Base-by-base conservation (phyloP, 2,329 filamentous ascomycete species). In the Colletotrichum camelliae region DNA sequence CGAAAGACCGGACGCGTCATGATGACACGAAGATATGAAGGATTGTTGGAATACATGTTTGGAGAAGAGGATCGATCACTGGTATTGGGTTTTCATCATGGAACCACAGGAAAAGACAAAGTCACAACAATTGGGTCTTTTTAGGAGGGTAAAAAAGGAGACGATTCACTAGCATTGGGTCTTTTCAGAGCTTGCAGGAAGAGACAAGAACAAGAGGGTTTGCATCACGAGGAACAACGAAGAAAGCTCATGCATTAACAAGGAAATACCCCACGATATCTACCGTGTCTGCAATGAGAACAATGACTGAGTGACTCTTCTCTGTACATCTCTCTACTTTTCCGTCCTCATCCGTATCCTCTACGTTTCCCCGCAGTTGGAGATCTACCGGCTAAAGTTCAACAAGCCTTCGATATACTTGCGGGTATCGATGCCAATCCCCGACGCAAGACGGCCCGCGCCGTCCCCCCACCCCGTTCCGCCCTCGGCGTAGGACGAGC, bases 371-470 rank as follows among this genome's bases (percentile, higher is more conserved):
- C n/a, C 29, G 27, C 24, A 6, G 4, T 37, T 18, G 35, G 15
- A 57, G 15, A 27, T 18, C 79, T 78, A 88, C 43, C 87, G 83
- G 81, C 89, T 90, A 80, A 95, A 82, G 80, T 89, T 94, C 82
- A 96, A 85, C 72, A 96, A 82, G 2, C 92, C 92, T 82, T 96
- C 94, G 5, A 96, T 91, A 83, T 96, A 96, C 81, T 90, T 90
- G 82, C 92, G 89, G 35, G 94, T 95, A 86, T 96, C 94, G 39
- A 96, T 89, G 0, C 94, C 94, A 77, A 96, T 95, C 0, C 94
- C 94, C 80, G 94, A 92, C 0, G 91, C 92, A 78, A 95, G 83
- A 71, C 89, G 89, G 24, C 88, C 89, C 2, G 92, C 90, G 4
- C 91, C 91, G 29, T 89, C 90, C 60, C 88, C 80, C 87, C 90